A percentile compares a stretch with the other conserved stretches of the same genome.
These are phyloP conservation scores for Crepidotus variabilis DNA, from an alignment of 768 basidiomycete species.

Conservation along the genomic window DNA sequence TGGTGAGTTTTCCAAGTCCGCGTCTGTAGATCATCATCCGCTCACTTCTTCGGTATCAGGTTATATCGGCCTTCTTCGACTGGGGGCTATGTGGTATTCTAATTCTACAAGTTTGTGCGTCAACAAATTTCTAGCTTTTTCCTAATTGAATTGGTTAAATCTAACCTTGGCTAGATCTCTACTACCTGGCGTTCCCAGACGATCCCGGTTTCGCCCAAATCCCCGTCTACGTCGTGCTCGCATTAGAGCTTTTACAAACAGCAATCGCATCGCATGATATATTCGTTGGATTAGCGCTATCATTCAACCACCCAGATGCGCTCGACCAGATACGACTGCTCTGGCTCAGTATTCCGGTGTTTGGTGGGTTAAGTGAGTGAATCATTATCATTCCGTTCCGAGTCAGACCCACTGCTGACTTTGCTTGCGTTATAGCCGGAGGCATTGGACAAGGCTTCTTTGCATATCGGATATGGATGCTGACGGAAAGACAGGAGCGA, in stretches of 20 bases:
- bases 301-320: constrained; percentile 11
- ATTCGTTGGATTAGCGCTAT: constrained; percentile 13
- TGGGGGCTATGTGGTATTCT: background rate
- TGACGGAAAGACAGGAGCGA: constrained; percentile 14
- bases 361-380: constrained; percentile 25
- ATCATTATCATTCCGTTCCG: background rate
- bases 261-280: constrained; percentile 20
- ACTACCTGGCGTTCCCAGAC: constrained; percentile 26
- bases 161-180: constrained; percentile 17
- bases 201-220: constrained; percentile 20
- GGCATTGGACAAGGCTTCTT: constrained; percentile 28
- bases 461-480: constrained; percentile 24
- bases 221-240: constrained; percentile 21
- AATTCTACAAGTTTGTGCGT: background rate
- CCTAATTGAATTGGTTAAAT: background rate
- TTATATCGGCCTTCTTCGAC: background rate
- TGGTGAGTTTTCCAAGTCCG: background rate
- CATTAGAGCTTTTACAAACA: constrained; percentile 22
- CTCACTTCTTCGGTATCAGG: background rate
- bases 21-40: constrained; percentile 4
- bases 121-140: background rate
- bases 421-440: constrained; percentile 16
- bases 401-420: background rate
- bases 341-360: constrained; percentile 25
- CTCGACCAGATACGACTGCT: constrained; percentile 17